A percentile compares a stretch with the other conserved stretches of the same genome.
phyloP scores from a whole-genome alignment of 139 green algal genomes.

The Auxenochlorella protothecoides region DNA sequence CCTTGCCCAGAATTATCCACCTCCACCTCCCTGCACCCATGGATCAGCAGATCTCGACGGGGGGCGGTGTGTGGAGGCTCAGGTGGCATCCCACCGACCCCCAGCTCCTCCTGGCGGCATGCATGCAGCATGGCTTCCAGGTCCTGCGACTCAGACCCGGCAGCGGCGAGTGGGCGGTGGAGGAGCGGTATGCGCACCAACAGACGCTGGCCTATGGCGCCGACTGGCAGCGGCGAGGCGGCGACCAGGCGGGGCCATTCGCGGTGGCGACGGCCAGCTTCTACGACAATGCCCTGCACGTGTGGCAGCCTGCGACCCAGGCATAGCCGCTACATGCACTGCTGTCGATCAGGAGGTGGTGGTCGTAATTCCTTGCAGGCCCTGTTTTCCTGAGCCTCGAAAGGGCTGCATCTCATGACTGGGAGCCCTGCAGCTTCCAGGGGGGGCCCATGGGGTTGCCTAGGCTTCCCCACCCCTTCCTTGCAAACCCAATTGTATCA shows the following conservation, averaged over 20 bases:
- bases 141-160: slow-evolving; percentile 4
- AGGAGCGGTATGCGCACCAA: slow-evolving; percentile 19
- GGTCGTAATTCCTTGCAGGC: neutral
- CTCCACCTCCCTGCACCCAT: neutral
- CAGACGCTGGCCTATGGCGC: slow-evolving; percentile 36
- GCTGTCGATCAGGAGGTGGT: neutral
- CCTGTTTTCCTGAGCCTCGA: neutral
- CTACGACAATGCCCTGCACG: slow-evolving; percentile 37
- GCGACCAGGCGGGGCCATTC: neutral
- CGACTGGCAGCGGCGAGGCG: slow-evolving; percentile 21
- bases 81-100: slow-evolving; percentile 56
- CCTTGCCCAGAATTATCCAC: neutral
- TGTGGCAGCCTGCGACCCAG: slow-evolving; percentile 17
- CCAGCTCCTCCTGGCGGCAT: slow-evolving; percentile 52
- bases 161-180: neutral
- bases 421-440: neutral
- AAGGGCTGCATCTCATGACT: neutral
- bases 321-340: neutral
- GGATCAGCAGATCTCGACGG: slow-evolving; percentile 33
- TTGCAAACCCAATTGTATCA: neutral
- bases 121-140: slow-evolving; percentile 78
- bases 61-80: slow-evolving; percentile 77
- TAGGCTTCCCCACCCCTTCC: neutral
- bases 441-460: too few relatives aligned
- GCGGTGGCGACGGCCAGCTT: slow-evolving; percentile 33